Conservation (phyloP, 2,329 filamentous ascomycete species). For the Exophiala oligosperma region DNA sequence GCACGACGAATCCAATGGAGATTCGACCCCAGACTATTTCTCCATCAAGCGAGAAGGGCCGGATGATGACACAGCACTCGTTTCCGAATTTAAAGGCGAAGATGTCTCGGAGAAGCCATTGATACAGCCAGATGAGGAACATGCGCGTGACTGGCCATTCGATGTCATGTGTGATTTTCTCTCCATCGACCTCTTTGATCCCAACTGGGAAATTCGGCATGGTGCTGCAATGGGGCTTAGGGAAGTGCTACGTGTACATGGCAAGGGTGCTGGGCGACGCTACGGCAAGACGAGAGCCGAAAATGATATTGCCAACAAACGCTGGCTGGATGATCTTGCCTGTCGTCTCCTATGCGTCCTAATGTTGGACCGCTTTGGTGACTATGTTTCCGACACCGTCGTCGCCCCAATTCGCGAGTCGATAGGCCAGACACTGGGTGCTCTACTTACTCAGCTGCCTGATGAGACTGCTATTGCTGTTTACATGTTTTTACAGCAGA, state of each 20-base stretch:
- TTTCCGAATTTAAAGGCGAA: conserved; percentile 92
- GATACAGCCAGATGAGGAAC: conserved; percentile 73
- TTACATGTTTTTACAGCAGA: conserved; percentile 79
- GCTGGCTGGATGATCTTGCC: conserved; percentile 92
- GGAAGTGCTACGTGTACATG: conserved; percentile 90
- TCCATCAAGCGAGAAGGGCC: conserved; percentile 76
- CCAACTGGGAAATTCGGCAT: conserved; percentile 92
- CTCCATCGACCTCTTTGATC: conserved; percentile 88
- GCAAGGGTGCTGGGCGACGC: conserved; percentile 77
- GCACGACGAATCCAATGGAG: conserved; percentile 59
- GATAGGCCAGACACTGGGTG: conserved; percentile 88
- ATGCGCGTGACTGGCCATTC: conserved; percentile 89
- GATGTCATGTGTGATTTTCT: conserved; percentile 92
- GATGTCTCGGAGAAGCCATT: conserved; percentile 80
- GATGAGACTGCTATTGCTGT: conserved; percentile 77
- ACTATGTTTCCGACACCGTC: conserved; percentile 96
- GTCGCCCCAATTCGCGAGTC: conserved; percentile 95
- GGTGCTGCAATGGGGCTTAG: conserved; percentile 93
- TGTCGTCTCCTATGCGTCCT: conserved; percentile 93
- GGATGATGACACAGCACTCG: conserved; percentile 88
- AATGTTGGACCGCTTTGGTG: conserved; percentile 95
- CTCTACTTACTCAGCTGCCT: conserved; percentile 81
- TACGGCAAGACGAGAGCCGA: conserved; percentile 68
- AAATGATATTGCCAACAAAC: conserved; percentile 77
- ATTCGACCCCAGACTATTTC: conserved; percentile 79